These are phyloP conservation scores for Ophiostoma sp. DNA, from an alignment of 2,329 filamentous ascomycete species.

Conservation along the genomic window DNA sequence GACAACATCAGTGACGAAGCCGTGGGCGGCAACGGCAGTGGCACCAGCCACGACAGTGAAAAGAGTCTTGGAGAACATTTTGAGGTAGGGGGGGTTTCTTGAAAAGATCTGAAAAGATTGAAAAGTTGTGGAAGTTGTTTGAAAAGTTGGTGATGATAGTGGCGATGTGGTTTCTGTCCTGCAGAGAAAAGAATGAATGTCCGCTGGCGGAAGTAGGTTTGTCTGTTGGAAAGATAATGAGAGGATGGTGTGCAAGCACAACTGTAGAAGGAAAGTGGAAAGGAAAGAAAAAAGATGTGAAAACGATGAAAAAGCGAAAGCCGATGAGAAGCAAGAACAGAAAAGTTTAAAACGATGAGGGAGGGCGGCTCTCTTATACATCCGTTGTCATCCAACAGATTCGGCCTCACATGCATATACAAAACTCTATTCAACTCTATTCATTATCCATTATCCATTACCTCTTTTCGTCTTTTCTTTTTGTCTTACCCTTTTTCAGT, in stretches of 20 bases:
- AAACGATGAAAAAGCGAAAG: slow-evolving; percentile 11
- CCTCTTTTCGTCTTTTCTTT: background rate
- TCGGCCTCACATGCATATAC: background rate
- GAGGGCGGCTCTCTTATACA: slow-evolving; percentile 12
- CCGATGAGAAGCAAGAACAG: slow-evolving; percentile 6
- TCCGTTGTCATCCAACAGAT: background rate
- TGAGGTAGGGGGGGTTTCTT: background rate
- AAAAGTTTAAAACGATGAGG: background rate
- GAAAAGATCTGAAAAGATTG: background rate
- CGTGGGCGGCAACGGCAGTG: slow-evolving; percentile 14
- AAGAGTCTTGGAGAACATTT: slow-evolving; percentile 15
- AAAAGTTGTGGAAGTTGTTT: background rate
- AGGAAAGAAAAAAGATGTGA: background rate
- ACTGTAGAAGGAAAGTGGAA: background rate
- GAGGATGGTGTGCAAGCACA: slow-evolving; percentile 13
- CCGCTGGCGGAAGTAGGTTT: slow-evolving; percentile 11
- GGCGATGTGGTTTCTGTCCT: slow-evolving; percentile 3
- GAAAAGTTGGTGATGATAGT: background rate
- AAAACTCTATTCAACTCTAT: background rate
- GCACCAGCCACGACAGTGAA: slow-evolving; percentile 10
- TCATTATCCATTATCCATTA: background rate
- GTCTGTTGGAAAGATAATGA: slow-evolving; percentile 7
- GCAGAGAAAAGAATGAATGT: slow-evolving; percentile 15
- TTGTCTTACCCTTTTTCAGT: slow-evolving; percentile 8
- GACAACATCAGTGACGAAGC: slow-evolving; percentile 16